phyloP scores from a whole-genome alignment of 768 basidiomycete species.

The Amanita jacksonii region DNA sequence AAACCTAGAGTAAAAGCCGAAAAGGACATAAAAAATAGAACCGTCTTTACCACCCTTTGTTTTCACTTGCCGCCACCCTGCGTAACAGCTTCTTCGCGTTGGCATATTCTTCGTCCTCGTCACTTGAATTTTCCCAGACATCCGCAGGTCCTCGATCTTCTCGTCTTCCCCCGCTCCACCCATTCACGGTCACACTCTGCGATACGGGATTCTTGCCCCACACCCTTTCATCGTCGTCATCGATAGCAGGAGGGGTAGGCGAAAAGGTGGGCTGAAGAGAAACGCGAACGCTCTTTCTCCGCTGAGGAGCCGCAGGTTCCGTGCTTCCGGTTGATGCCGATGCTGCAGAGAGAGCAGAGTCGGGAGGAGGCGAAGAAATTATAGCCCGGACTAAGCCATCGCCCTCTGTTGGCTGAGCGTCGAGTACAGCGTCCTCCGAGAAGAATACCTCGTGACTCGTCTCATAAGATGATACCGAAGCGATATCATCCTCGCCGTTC shows the following conservation, averaged over 20 bases:
- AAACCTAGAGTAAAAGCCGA: constrained; percentile 1
- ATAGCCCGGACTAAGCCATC: neutral
- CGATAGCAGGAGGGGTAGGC: constrained; percentile 54
- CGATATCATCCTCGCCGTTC: constrained; percentile 24
- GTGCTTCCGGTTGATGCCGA: neutral
- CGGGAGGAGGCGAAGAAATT: neutral
- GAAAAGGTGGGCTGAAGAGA: constrained; percentile 72
- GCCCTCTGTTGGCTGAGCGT: constrained; percentile 7
- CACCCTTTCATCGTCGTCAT: constrained; percentile 32
- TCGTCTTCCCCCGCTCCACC: constrained; percentile 1
- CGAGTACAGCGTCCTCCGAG: constrained; percentile 23
- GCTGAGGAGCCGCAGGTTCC: constrained; percentile 15
- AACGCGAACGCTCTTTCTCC: constrained; percentile 69
- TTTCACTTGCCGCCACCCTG: constrained; percentile 30
- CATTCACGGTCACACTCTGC: neutral
- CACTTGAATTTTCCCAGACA: constrained; percentile 69
- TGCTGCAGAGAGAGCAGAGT: constrained; percentile 12
- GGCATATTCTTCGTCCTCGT: constrained; percentile 62
- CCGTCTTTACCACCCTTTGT: constrained; percentile 9
- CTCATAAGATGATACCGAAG: constrained; percentile 55
- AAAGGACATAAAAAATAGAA: neutral
- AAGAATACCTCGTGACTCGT: constrained; percentile 51
- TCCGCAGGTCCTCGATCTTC: constrained; percentile 16
- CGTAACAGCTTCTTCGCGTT: constrained; percentile 46
- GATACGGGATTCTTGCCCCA: constrained; percentile 11